phyloP scores from a whole-genome alignment of 192 early-diverging fungal genomes.

The Bifiguratus adelaidae region DNA sequence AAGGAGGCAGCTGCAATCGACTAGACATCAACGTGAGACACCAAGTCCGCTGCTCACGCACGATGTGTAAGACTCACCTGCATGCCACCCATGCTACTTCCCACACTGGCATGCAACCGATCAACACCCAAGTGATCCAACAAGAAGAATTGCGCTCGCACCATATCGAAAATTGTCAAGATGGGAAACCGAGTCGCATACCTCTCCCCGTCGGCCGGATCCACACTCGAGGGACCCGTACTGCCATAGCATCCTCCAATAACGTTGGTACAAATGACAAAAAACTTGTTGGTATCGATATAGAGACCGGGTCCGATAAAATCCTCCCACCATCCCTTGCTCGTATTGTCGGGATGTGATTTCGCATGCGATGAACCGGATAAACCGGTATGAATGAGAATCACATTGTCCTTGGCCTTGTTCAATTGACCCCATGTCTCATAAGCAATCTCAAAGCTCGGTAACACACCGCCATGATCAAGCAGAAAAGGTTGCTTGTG shows the following conservation, averaged over 20 bases:
- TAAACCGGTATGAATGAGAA: slow-evolving; percentile 92
- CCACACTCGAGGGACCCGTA: slow-evolving; percentile 79
- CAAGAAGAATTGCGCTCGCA: slow-evolving; percentile 86
- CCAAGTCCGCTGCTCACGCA: not conserved
- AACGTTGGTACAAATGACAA: slow-evolving; percentile 93
- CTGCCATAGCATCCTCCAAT: slow-evolving; percentile 95
- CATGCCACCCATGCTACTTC: slow-evolving; percentile 95
- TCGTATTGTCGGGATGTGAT: slow-evolving; percentile 65
- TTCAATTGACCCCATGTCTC: slow-evolving; percentile 96
- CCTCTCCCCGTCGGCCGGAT: slow-evolving; percentile 59
- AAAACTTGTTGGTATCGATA: slow-evolving; percentile 90
- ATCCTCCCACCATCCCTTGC: slow-evolving; percentile 94
- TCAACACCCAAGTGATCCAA: slow-evolving; percentile 70
- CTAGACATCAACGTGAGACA: slow-evolving; percentile 6
- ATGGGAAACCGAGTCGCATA: slow-evolving; percentile 91
- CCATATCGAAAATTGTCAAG: slow-evolving; percentile 91
- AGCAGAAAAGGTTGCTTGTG: slow-evolving; percentile 58
- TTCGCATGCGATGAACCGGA: slow-evolving; percentile 88
- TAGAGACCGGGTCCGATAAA: slow-evolving; percentile 91
- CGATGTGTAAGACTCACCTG: slow-evolving; percentile 34
- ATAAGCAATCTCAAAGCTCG: slow-evolving; percentile 77
- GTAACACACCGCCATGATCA: slow-evolving; percentile 75
- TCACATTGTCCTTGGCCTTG: slow-evolving; percentile 66
- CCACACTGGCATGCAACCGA: slow-evolving; percentile 81
- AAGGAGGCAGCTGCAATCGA: slow-evolving; percentile 76